Evolutionary conservation across 2,329 filamentous ascomycete species (phyloP).

Genomic region (Aspergillus persii): DNA sequence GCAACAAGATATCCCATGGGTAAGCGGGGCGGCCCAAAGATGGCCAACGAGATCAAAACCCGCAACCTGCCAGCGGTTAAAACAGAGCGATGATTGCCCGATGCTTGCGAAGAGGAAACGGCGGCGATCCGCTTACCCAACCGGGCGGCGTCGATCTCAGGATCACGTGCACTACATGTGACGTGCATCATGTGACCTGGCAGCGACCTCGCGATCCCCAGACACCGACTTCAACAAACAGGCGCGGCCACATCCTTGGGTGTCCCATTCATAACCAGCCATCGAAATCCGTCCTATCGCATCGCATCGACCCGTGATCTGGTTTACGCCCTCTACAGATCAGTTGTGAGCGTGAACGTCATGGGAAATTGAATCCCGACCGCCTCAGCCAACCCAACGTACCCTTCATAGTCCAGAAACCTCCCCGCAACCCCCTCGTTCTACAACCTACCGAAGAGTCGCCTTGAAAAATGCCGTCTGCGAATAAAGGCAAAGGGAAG

Average conservation of each 20-base stretch:
- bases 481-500: slow-evolving; percentile 53
- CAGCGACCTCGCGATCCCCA: not conserved
- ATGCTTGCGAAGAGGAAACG: not conserved
- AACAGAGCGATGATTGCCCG: not conserved
- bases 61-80: not conserved
- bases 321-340: not conserved
- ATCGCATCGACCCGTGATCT: not conserved
- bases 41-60: not conserved
- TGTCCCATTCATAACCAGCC: not conserved
- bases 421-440: not conserved
- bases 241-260: not conserved
- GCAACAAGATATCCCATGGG: not conserved
- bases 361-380: slow-evolving; percentile 1
- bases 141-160: too few relatives aligned
- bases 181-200: not conserved
- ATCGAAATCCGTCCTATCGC: not conserved
- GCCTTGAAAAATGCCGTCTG: slow-evolving; percentile 39
- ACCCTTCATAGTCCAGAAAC: slow-evolving; percentile 1
- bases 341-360: not conserved
- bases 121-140: not conserved
- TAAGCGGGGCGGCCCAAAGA: not conserved
- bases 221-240: not conserved
- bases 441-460: not conserved
- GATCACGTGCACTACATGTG: not conserved
- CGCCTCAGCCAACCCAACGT: not conserved